Evolutionary conservation across 2,329 filamentous ascomycete species (phyloP), one percentile per base, ranked within the genome.

Genomic region (Elsinoe fawcettii): DNA sequence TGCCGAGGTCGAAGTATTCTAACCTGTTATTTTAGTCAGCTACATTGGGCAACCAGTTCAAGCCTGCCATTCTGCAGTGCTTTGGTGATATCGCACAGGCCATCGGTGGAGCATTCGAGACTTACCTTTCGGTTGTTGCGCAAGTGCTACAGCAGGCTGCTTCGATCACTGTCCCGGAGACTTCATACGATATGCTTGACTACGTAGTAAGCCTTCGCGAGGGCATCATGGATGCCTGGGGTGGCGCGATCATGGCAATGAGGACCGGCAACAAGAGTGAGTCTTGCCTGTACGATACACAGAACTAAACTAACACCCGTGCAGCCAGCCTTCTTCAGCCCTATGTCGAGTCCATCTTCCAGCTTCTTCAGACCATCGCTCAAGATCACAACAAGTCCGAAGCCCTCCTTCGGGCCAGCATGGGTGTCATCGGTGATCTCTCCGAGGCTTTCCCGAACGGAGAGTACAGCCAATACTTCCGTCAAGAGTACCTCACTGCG

Each of bases 141-240:
- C 87, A 92, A 70, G 92, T 99, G 14, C 80, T 99, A 62, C 90
- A 96, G 73, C 92, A 97, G 72, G 93, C 93, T 57, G 87, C 90
- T 16, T 84, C 81, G 44, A 90, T 99, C 58, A 88, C 85, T 30
- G 83, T 88, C 41, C 83, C 83, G 58, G 80, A 84, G 25, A 63
- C 64, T 59, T 88, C 87, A 53, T 93, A 91, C 66, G 93, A 99
- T 74, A 95, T 97, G 87, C 86, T 91, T 58, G 92, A 97, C 73
- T 99, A 99, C 70, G 86, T 99, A 65, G 83, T 95, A 62, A 96
- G 91, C 18, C 81, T 99, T 51, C 86, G 93, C 56, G 95, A 99
- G 70, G 93, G 92, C 65, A 97, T 99, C 64, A 96, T 97, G 86
- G 93, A 99, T 78, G 93, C 93, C 32, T 99, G 95, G 91, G 90